Evolutionary conservation across 2,329 filamentous ascomycete genomes (phyloP), one percentile per base, ranked within the genome.

Genomic region (Cercospora janseana): DNA sequence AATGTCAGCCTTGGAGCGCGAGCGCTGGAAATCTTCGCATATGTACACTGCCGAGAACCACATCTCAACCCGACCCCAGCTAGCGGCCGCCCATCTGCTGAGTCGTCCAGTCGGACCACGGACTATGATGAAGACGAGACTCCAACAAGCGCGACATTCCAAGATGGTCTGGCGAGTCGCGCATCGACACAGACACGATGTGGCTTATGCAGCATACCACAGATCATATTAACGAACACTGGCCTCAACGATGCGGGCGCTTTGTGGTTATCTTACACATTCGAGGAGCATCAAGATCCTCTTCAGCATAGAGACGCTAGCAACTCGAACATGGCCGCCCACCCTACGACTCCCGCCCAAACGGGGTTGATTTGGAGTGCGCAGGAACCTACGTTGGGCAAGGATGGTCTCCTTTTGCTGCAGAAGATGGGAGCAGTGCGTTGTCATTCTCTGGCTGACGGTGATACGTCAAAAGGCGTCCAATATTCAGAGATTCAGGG

Each of bases 11-110:
- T 67, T 28, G 73, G 75, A 7, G 49, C 66, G 4, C 61, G 61
- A 37, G 73, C 72, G 1, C 61, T 78, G n/a, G 76, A 79, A 54
- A 64, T 73, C 16, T 59, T 78, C 9, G 63, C 68, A 6, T 64
- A 70, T 15, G 66, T 73, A 2, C 75, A 78, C 57, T 63, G 65
- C 26, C 49, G 52, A 13, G 66, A 71, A 49, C 60, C 56, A 15
- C 44, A 58, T 1, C 63, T 70, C 31, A 61, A 63, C 18, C 65
- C 68, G 3, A 58, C 63, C 13, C 55, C 63, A 6, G 53, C 61
- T 6, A 54, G 53, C 13, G 58, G 64, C 46, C 50, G 56, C 28
- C 40, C 35, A 13, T 60, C 54, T 4, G 55, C 60, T 2, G 59
- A 69, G 32, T 58, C 57, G 3, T 55, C 63, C 26, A 58, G 55